A percentile compares a stretch with the other conserved stretches of the same genome.
Conservation (phyloP, 2,329 filamentous ascomycete genomes). For the Arachnopeziza araneosa region DNA sequence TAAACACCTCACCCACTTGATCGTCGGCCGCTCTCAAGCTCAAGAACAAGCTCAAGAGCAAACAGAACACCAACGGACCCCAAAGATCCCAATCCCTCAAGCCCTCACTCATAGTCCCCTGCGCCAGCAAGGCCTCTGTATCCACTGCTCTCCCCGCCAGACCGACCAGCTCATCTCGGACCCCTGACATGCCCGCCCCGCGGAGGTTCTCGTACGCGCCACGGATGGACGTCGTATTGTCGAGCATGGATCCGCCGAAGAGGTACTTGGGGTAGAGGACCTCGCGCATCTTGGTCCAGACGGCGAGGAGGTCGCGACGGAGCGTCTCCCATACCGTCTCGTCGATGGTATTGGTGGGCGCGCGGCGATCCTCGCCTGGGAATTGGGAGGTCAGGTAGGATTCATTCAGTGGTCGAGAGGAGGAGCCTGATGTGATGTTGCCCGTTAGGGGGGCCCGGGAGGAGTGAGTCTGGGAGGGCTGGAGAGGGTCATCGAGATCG, state of each 20-base stretch:
- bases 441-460: conserved; percentile 77
- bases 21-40: conserved; percentile 73
- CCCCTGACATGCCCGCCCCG: conserved; percentile 52
- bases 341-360: conserved; percentile 89
- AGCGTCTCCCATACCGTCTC: conserved; percentile 98
- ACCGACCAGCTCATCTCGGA: conserved; percentile 56
- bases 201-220: conserved; percentile 58
- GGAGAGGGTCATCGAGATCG: conserved; percentile 88
- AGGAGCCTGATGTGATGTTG: conserved; percentile 60
- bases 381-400: conserved; percentile 85
- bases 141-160: conserved; percentile 59
- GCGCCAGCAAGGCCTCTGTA: conserved; percentile 52
- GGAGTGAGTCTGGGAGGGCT: conserved; percentile 59
- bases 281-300: conserved; percentile 98
- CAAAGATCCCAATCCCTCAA: conserved; percentile 96
- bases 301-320: conserved; percentile 80
- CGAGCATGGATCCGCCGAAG: conserved; percentile 64
- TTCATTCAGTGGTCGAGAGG: conserved; percentile 60
- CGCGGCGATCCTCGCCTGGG: conserved; percentile 85
- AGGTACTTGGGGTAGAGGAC: conserved; percentile 95
- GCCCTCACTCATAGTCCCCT: conserved; percentile 78
- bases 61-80: conserved; percentile 92
- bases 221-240: conserved; percentile 47
- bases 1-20: conserved; percentile 87
- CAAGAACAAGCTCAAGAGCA: conserved; percentile 80